Conservation (phyloP, 768 basidiomycete species). For the Boletellus ananiceps region DNA sequence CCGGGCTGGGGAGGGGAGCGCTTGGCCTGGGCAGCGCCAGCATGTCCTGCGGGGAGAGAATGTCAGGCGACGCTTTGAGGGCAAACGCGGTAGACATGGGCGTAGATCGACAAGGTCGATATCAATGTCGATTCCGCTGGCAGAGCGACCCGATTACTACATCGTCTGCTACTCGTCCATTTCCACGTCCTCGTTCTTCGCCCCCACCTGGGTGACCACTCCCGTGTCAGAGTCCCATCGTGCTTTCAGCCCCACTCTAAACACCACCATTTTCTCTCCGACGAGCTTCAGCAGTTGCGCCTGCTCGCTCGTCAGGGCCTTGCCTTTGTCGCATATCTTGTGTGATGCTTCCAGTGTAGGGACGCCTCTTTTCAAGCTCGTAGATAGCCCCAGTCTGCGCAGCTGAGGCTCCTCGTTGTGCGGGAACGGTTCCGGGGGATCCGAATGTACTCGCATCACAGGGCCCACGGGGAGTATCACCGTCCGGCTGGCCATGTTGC, state of each 20-base stretch:
- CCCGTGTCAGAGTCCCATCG: constrained; percentile 70
- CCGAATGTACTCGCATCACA: constrained; percentile 73
- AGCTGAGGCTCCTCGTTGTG: constrained; percentile 98
- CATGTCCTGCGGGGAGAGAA: constrained; percentile 70
- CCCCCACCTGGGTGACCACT: constrained; percentile 57
- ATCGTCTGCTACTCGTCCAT: constrained; percentile 48
- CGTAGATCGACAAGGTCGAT: constrained; percentile 29
- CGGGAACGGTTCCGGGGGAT: constrained; percentile 85
- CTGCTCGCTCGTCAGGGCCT: constrained; percentile 77
- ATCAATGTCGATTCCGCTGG: constrained; percentile 11
- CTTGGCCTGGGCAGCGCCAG: constrained; percentile 67
- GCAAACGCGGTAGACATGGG: constrained; percentile 41
- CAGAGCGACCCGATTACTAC: not conserved
- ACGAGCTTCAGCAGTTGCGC: constrained; percentile 90
- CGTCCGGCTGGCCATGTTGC: constrained; percentile 71
- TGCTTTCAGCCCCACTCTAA: constrained; percentile 65
- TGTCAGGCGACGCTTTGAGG: constrained; percentile 53
- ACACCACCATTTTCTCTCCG: constrained; percentile 84
- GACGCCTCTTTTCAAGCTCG: constrained; percentile 80
- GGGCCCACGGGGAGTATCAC: constrained; percentile 80
- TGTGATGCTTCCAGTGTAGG: constrained; percentile 81
- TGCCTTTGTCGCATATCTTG: constrained; percentile 78
- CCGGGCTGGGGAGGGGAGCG: constrained; percentile 57
- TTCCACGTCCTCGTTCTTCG: constrained; percentile 37
- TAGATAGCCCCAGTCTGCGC: constrained; percentile 84